phyloP scores from a whole-genome alignment of 2,329 filamentous ascomycete species.

The Apiospora saccharicola region DNA sequence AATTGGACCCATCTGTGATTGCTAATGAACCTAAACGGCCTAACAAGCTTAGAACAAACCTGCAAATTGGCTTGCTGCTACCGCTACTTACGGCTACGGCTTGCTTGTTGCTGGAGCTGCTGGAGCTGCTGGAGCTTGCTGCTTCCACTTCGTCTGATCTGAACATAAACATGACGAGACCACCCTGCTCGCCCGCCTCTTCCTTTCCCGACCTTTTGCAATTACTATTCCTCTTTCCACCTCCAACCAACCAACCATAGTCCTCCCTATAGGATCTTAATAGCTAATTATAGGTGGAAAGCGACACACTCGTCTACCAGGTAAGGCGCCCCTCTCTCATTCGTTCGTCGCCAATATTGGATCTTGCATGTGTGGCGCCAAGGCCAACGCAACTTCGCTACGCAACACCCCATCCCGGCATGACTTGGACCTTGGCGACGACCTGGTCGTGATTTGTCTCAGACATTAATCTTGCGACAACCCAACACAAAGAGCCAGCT shows the following conservation, averaged over 20 bases:
- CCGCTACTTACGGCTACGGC: neutral
- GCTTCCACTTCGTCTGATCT: constrained; percentile 7
- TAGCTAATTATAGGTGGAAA: constrained; percentile 12
- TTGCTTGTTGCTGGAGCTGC: too few species aligned
- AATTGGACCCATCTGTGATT: neutral
- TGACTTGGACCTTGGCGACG: neutral
- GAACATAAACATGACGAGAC: constrained; percentile 19
- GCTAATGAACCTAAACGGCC: constrained; percentile 6
- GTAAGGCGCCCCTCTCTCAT: neutral
- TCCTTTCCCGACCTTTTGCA: neutral
- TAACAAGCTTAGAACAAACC: neutral
- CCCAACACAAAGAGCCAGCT: neutral
- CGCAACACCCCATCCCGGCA: neutral
- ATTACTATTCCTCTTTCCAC: neutral
- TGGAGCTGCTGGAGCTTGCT: neutral
- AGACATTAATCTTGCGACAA: constrained; percentile 8
- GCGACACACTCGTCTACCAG: neutral
- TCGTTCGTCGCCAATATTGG: neutral
- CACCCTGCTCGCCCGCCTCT: neutral
- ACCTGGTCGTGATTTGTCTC: constrained; percentile 4
- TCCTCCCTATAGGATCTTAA: constrained; percentile 19
- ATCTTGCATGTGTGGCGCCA: constrained; percentile 4
- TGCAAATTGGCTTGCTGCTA: constrained; percentile 1
- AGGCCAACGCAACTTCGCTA: neutral
- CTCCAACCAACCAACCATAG: neutral